Evolutionary conservation across 192 early-diverging fungal species (phyloP).

Genomic region (Rhizophagus prolifer): DNA sequence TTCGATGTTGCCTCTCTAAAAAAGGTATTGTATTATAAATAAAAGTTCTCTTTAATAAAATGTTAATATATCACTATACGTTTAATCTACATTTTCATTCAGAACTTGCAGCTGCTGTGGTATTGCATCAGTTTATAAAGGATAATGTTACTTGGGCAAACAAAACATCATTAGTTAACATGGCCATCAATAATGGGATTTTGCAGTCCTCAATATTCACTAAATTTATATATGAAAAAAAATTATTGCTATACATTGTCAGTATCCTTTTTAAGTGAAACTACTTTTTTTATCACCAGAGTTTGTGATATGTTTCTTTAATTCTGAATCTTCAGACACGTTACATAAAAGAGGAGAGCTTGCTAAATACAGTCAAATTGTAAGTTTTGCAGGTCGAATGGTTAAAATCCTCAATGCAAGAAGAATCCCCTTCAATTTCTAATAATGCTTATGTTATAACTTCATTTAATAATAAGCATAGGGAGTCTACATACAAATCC

Average conservation of each 20-base stretch:
- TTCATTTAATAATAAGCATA: background rate
- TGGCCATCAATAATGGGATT: background rate
- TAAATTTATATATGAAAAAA: background rate
- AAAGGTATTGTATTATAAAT: constrained; percentile 10
- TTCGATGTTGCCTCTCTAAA: constrained; percentile 4
- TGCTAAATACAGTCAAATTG: background rate
- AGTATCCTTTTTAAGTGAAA: constrained; percentile 1
- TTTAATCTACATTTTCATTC: background rate
- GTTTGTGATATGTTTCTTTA: background rate
- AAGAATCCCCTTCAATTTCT: background rate
- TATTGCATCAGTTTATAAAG: constrained; percentile 1
- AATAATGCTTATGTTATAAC: background rate
- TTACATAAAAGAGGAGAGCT: background rate
- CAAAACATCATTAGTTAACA: background rate
- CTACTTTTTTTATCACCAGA: too few relatives aligned
- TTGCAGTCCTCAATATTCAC: background rate
- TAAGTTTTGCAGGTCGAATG: background rate
- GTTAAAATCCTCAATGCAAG: background rate
- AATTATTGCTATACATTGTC: background rate
- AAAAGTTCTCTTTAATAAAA: background rate
- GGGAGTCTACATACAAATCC: background rate
- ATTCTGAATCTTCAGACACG: background rate
- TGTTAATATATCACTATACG: background rate
- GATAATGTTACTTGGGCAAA: background rate
- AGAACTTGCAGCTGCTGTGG: constrained; percentile 6